Percentiles rank a stretch among this genome's conserved stretches.
Evolutionary conservation across 1,284 basidiomycete species (phyloP).

Genomic region (Anthracocystis walkeri): DNA sequence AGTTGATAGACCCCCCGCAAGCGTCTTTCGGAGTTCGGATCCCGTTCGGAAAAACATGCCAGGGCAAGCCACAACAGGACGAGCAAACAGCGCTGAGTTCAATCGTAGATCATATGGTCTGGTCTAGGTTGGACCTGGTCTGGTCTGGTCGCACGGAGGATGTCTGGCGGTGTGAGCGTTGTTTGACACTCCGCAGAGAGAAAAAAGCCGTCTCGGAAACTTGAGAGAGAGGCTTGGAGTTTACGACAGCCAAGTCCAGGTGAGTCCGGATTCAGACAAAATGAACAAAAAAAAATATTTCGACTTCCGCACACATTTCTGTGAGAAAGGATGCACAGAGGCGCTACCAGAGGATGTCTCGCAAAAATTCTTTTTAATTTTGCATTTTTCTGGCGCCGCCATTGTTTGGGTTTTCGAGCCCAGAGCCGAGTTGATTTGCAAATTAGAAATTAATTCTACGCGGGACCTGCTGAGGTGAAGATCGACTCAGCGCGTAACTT

Average conservation of each 20-base stretch:
- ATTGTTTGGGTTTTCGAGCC: neutral
- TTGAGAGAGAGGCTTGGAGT: neutral
- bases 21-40: slow-evolving; percentile 13
- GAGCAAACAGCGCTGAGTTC: neutral
- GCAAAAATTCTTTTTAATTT: neutral
- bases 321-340: neutral
- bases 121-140: neutral
- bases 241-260: neutral
- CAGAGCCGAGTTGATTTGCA: too few species aligned
- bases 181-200: slow-evolving; percentile 14
- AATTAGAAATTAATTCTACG: too few species aligned
- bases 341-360: neutral
- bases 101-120: neutral
- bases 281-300: neutral
- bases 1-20: too few species aligned
- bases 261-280: neutral
- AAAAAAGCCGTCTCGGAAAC: neutral
- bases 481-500: too few species aligned
- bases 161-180: slow-evolving; percentile 5
- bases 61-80: neutral
- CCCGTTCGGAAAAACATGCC: slow-evolving; percentile 17
- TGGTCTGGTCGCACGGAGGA: neutral
- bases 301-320: neutral
- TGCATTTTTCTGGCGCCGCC: neutral
- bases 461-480: too few species aligned